These are phyloP conservation scores for Pilobolus umbonatus DNA, from an alignment of 192 early-diverging fungal genomes.

Conservation along the genomic window DNA sequence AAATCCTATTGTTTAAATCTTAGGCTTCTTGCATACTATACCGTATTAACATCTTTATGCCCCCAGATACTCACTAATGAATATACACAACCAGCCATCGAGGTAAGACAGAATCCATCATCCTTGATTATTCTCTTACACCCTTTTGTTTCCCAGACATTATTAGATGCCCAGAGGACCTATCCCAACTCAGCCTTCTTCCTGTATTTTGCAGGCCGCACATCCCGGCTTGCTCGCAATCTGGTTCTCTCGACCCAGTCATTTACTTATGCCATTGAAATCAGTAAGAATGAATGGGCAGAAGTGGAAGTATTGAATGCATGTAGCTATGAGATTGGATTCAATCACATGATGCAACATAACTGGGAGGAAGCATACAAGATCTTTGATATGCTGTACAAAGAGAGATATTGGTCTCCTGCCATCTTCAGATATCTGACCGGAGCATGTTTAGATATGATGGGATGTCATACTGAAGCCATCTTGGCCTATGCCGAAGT, in stretches of 20 bases:
- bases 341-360: slow-evolving; percentile 27
- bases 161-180: slow-evolving; percentile 31
- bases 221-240: slow-evolving; percentile 30
- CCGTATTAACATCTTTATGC: slow-evolving; percentile 30
- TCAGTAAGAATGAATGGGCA: slow-evolving; percentile 33
- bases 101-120: too few species aligned
- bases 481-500: slow-evolving; percentile 58
- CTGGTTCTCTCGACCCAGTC: slow-evolving; percentile 34
- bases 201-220: slow-evolving; percentile 35
- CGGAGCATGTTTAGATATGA: slow-evolving; percentile 43
- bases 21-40: slow-evolving; percentile 34
- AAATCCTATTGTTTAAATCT: not conserved
- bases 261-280: slow-evolving; percentile 27
- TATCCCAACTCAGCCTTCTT: slow-evolving; percentile 38
- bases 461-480: slow-evolving; percentile 70
- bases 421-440: slow-evolving; percentile 49
- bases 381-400: slow-evolving; percentile 6
- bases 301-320: slow-evolving; percentile 23
- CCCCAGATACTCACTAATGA: slow-evolving; percentile 31
- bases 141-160: too few species aligned
- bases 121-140: too few species aligned
- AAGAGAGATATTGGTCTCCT: slow-evolving; percentile 43
- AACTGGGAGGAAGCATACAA: slow-evolving; percentile 28
- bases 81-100: slow-evolving; percentile 31
- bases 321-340: slow-evolving; percentile 27